Conservation (phyloP, 2,329 filamentous ascomycete species). For the Ampelomyces quisqualis region DNA sequence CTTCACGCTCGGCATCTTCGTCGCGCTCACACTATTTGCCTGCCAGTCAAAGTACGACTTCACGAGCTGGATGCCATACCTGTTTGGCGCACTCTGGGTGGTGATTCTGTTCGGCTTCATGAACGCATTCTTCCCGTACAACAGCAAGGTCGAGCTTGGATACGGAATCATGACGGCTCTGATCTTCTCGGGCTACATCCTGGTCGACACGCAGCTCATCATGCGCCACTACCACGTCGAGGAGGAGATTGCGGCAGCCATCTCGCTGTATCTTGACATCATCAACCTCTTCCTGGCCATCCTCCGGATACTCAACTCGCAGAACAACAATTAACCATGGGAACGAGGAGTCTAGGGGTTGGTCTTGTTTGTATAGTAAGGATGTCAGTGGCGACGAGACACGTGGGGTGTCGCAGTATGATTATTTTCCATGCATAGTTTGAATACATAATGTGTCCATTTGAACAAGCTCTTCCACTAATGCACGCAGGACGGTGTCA, state of each 20-base stretch:
- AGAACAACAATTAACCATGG: slow-evolving; percentile 75
- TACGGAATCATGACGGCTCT: slow-evolving; percentile 81
- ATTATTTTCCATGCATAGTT: not conserved
- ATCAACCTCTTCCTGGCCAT: slow-evolving; percentile 98
- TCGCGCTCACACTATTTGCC: slow-evolving; percentile 73
- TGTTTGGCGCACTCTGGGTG: slow-evolving; percentile 88
- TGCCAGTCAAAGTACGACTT: slow-evolving; percentile 99
- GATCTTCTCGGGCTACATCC: slow-evolving; percentile 90
- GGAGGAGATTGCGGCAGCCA: slow-evolving; percentile 93
- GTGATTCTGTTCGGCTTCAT: slow-evolving; percentile 92
- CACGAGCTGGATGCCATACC: slow-evolving; percentile 93
- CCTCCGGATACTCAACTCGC: slow-evolving; percentile 91
- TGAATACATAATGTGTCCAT: not conserved
- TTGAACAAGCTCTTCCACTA: too few species aligned
- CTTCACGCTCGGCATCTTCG: slow-evolving; percentile 71
- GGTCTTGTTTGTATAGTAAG: not conserved
- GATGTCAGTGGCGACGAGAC: too few species aligned
- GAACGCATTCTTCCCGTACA: slow-evolving; percentile 82
- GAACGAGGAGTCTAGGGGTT: not conserved
- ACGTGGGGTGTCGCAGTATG: too few species aligned
- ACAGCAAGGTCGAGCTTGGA: slow-evolving; percentile 76
- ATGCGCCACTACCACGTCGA: slow-evolving; percentile 96
- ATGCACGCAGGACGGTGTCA: not conserved
- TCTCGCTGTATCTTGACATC: slow-evolving; percentile 92
- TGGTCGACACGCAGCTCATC: slow-evolving; percentile 94